Evolutionary conservation across 805 yeast species (phyloP).

Genomic region (Candida ficus): DNA sequence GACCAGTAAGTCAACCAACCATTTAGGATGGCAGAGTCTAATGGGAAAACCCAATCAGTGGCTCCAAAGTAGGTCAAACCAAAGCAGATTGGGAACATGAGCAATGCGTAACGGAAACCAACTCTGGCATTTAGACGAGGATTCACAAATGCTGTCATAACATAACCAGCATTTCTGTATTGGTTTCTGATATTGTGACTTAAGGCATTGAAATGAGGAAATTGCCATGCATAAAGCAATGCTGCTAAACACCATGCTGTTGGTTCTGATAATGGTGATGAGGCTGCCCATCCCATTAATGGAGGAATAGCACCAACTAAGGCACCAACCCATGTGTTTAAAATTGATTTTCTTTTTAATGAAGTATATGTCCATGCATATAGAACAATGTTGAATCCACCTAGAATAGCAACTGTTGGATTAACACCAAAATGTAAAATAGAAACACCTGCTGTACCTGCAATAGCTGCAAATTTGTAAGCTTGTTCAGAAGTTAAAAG

Average conservation of each 20-base stretch:
- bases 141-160: conserved; percentile 94
- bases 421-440: conserved; percentile 78
- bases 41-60: conserved; percentile 73
- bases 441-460: conserved; percentile 68
- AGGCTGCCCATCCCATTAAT: conserved; percentile 98
- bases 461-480: conserved; percentile 65
- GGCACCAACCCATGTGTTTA: conserved; percentile 98
- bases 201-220: conserved; percentile 93
- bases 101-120: conserved; percentile 80
- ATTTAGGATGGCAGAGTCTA: conserved; percentile 80
- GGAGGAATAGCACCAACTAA: conserved; percentile 99
- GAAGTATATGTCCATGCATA: conserved; percentile 93
- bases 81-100: conserved; percentile 90
- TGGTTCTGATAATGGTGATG: conserved; percentile 73
- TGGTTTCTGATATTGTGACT: conserved; percentile 86
- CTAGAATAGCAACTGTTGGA: conserved; percentile 77
- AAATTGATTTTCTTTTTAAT: conserved; percentile 73
- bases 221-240: conserved; percentile 93
- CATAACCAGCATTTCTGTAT: conserved; percentile 89
- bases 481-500: conserved; percentile 72
- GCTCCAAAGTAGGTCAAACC: conserved; percentile 74
- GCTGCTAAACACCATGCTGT: conserved; percentile 95
- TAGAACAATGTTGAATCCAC: conserved; percentile 69
- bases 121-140: conserved; percentile 92
- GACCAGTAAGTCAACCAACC: conserved; percentile 84